phyloP scores from a whole-genome alignment of 2,329 filamentous ascomycete species.

The Fusarium hainanense region DNA sequence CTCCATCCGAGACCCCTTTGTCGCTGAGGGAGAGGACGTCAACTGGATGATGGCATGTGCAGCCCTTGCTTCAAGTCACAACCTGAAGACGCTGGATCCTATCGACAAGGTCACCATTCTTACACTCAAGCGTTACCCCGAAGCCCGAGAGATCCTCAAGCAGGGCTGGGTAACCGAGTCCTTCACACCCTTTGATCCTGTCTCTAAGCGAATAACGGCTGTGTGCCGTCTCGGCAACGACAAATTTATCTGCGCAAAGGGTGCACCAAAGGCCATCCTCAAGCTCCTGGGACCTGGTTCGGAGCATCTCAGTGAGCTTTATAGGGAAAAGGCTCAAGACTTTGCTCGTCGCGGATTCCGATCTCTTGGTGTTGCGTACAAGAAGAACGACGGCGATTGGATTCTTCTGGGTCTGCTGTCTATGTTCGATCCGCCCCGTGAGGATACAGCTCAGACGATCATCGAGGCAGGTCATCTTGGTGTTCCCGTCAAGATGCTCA shows the following conservation, averaged over 20 bases:
- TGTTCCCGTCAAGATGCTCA: conserved; percentile 27
- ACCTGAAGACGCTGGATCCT: conserved; percentile 5
- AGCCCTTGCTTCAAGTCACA: conserved; percentile 19
- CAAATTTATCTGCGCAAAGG: conserved; percentile 10
- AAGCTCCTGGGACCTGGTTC: conserved; percentile 10
- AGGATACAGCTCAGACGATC: conserved; percentile 25
- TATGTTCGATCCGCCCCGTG: conserved; percentile 27
- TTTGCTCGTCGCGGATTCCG: conserved; percentile 29
- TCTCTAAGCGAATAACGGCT: conserved; percentile 26
- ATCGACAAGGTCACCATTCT: conserved; percentile 34
- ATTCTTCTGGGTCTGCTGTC: conserved; percentile 18
- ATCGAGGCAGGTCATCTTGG: conserved; percentile 25
- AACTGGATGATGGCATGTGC: conserved; percentile 38
- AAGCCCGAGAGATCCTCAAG: conserved; percentile 27
- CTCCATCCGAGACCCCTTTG: conserved; percentile 26
- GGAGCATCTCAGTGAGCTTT: conserved; percentile 7
- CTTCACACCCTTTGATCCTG: conserved; percentile 23
- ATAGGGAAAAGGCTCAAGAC: conserved; percentile 26
- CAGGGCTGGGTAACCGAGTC: conserved; percentile 26
- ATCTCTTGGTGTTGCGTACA: conserved; percentile 28
- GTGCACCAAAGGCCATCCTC: conserved; percentile 13
- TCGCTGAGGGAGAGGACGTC: conserved; percentile 23
- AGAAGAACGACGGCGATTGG: conserved; percentile 32
- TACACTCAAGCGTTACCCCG: conserved; percentile 26
- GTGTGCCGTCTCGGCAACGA: conserved; percentile 20